A percentile compares a stretch with the other conserved stretches of the same genome.
phyloP scores from a whole-genome alignment of 306 rosid species.

The Prunus dulcis region DNA sequence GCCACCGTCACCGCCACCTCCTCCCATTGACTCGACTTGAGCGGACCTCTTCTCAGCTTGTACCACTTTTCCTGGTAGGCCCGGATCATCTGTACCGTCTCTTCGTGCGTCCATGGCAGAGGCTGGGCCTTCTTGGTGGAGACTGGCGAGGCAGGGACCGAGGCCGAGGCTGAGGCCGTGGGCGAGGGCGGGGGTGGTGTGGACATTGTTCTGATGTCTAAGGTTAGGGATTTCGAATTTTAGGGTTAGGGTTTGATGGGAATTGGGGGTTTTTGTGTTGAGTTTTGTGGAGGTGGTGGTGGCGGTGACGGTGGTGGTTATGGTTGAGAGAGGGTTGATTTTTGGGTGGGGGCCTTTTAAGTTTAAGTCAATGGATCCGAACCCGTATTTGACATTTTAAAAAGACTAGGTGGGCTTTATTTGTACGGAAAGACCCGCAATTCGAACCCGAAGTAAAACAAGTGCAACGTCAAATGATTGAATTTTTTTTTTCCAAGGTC shows the following conservation, averaged over 20 bases:
- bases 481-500: too few relatives aligned
- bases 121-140: conserved; percentile 50
- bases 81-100: conserved; percentile 70
- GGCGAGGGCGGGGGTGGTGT: neutral
- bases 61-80: conserved; percentile 93
- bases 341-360: neutral
- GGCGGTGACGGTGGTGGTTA: neutral
- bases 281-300: neutral
- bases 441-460: neutral
- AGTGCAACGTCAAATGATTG: neutral
- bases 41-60: conserved; percentile 70
- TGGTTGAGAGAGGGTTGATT: neutral
- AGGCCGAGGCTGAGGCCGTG: neutral
- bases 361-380: neutral
- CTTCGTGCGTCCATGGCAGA: conserved; percentile 84
- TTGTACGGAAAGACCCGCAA: neutral
- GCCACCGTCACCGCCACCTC: conserved; percentile 86
- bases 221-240: neutral
- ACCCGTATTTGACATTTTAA: neutral
- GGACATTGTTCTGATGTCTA: neutral
- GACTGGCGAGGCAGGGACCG: neutral
- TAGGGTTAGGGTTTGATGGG: neutral
- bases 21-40: conserved; percentile 81
- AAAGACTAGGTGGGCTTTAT: neutral
- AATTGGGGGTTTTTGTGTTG: neutral